phyloP scores from a whole-genome alignment of 2,329 filamentous ascomycete genomes.

The Colletotrichum acutatum region DNA sequence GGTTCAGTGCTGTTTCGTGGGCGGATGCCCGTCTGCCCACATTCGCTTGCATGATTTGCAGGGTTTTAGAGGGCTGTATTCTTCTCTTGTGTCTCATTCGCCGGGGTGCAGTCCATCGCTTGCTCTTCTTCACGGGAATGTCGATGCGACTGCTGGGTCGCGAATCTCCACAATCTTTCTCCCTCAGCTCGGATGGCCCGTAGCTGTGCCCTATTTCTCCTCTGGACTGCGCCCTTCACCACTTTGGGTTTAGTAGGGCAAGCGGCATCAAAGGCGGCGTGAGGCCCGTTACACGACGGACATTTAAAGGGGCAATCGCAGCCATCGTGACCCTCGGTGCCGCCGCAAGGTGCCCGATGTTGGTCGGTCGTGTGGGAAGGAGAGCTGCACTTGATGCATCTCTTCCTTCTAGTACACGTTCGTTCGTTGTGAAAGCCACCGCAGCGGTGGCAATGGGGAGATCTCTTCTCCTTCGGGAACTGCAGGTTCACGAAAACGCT shows the following conservation, averaged over 20 bases:
- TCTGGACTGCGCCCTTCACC: conserved; percentile 6
- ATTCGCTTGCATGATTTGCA: too few relatives aligned
- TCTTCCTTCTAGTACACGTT: conserved; percentile 10
- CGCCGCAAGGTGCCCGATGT: too few relatives aligned
- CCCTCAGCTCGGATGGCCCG: neutral
- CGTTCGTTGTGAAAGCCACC: conserved; percentile 1
- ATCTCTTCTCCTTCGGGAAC: conserved; percentile 5
- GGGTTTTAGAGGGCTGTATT: too few relatives aligned
- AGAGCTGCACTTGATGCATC: conserved; percentile 10
- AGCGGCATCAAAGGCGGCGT: neutral
- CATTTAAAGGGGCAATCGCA: too few relatives aligned
- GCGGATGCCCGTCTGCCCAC: too few relatives aligned
- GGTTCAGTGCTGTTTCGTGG: too few relatives aligned
- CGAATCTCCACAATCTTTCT: neutral
- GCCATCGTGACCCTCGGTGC: too few relatives aligned
- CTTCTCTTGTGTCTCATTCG: neutral
- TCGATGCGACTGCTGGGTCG: neutral
- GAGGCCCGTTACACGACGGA: neutral
- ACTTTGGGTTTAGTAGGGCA: neutral
- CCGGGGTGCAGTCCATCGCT: neutral
- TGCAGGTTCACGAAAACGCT: conserved; percentile 7
- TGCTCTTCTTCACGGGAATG: neutral
- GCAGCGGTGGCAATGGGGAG: neutral
- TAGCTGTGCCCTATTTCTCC: conserved; percentile 27
- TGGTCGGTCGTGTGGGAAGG: conserved; percentile 33